Evolutionary conservation across 306 rosid species (phyloP).

Genomic region (Mimosa pudica): DNA sequence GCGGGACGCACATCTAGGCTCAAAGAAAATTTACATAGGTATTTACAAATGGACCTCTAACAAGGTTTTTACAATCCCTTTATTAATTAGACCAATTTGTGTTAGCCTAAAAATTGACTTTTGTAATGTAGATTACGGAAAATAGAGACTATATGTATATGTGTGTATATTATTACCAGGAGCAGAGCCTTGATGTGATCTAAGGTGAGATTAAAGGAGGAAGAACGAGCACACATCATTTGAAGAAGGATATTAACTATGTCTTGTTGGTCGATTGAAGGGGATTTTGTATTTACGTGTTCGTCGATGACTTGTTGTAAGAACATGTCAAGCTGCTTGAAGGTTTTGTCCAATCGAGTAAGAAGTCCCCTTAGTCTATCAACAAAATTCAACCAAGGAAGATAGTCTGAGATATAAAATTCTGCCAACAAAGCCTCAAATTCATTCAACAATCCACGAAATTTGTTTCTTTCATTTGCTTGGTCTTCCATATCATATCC

Average conservation of each 20-base stretch:
- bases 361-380: slow-evolving; percentile 45
- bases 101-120: no score
- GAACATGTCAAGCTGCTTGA: slow-evolving; percentile 41
- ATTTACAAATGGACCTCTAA: no score
- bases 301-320: slow-evolving; percentile 48
- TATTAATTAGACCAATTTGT: no score
- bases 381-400: slow-evolving; percentile 52
- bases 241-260: slow-evolving; percentile 38
- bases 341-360: slow-evolving; percentile 36
- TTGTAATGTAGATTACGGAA: background rate
- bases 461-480: slow-evolving; percentile 22
- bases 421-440: slow-evolving; percentile 35
- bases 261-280: slow-evolving; percentile 18
- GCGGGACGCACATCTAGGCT: no score
- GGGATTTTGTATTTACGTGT: slow-evolving; percentile 20
- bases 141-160: background rate
- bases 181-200: slow-evolving; percentile 44
- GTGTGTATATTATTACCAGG: slow-evolving; percentile 18
- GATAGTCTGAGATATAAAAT: slow-evolving; percentile 42
- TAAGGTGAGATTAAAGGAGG: slow-evolving; percentile 39
- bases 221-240: slow-evolving; percentile 3
- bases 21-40: no score
- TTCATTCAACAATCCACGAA: slow-evolving; percentile 48
- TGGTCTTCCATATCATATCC: background rate
- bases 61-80: no score